A percentile compares a stretch with the other conserved stretches of the same genome.
Conservation (phyloP, 345 rosid species). For the Conringia planisiliqua region DNA sequence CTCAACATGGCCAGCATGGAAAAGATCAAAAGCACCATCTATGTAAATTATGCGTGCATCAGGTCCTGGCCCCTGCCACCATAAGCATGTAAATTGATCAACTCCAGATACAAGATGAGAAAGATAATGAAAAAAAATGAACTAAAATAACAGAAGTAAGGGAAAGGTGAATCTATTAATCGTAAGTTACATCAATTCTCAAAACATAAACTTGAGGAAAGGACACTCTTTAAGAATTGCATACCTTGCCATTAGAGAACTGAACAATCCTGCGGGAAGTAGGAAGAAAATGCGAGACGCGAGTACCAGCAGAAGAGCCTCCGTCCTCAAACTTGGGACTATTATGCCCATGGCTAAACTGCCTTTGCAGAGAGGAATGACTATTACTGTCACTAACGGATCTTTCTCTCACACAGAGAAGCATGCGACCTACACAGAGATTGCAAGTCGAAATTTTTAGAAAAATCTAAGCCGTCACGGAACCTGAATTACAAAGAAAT, state of each 20-base stretch:
- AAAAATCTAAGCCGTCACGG: background rate
- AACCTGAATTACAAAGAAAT: background rate
- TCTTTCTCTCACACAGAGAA: constrained; percentile 51
- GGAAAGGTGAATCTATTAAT: background rate
- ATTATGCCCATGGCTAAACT: constrained; percentile 36
- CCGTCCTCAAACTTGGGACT: constrained; percentile 36
- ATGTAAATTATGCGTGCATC: constrained; percentile 81
- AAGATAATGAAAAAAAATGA: background rate
- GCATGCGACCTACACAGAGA: constrained; percentile 69
- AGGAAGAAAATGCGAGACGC: constrained; percentile 78
- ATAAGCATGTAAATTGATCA: constrained; percentile 1
- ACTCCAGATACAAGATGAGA: constrained; percentile 1
- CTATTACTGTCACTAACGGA: constrained; percentile 31
- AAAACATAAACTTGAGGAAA: background rate
- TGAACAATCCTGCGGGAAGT: constrained; percentile 94
- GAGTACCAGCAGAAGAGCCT: constrained; percentile 33
- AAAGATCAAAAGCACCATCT: constrained; percentile 97
- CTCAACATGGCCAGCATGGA: constrained; percentile 99
- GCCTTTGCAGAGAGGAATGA: constrained; percentile 37
- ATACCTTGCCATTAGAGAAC: constrained; percentile 93
- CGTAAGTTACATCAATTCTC: background rate
- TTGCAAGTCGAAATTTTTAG: too few relatives aligned
- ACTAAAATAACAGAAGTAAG: background rate
- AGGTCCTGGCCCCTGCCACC: constrained; percentile 78
- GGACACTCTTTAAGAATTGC: constrained; percentile 1